Base-by-base conservation (phyloP, 805 yeast species). In the Komagataella pastoris region DNA sequence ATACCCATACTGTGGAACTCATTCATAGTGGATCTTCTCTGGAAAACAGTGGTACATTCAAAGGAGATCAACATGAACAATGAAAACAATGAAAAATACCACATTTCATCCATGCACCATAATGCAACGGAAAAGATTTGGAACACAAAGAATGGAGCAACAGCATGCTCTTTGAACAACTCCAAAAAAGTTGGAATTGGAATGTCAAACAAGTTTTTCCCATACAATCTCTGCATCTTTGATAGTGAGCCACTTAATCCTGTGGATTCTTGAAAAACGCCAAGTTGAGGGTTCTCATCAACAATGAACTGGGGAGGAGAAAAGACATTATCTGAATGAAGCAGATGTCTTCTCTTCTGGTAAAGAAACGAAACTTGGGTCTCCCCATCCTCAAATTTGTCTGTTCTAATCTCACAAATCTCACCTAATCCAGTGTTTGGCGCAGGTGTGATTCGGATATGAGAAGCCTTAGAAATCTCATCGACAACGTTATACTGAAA, bases 1-100 rank as follows among this genome's bases (percentile, higher is more conserved):
- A 93, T 83, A 59, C 97, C 96, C 99, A 93, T 93, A 48, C 93
- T 83, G 69, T 95, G 89, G 70, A 93, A 93, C 70, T 93, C 99
- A 51, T 82, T 73, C 89, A 93, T 83, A 49, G 99, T 93, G 7
- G 88, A 73, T 71, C 95, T 85, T 70, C 98, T 85, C 74, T 93
- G 98, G 73, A 82, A 91, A 21, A 93, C 98, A 21, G 95, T 88
- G 40, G 97, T 88, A 66, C 83, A 85, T 69, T 93, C 99, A 72
- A 93, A 93, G 3, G 95, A 78, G 36, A 91, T 83, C 58, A 93
- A 76, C 95, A 91, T 91, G 67, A 93, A 83, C 58, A 91, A 73
- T 30, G 95, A 86, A 69, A 93, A 89, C 54, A 93, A 71, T 3
- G 98, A 88, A 64, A 85, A 85, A 68, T 90, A 90, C 98, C 98